Base-by-base conservation (phyloP, 2,329 filamentous ascomycete species). In the Alternaria panax region DNA sequence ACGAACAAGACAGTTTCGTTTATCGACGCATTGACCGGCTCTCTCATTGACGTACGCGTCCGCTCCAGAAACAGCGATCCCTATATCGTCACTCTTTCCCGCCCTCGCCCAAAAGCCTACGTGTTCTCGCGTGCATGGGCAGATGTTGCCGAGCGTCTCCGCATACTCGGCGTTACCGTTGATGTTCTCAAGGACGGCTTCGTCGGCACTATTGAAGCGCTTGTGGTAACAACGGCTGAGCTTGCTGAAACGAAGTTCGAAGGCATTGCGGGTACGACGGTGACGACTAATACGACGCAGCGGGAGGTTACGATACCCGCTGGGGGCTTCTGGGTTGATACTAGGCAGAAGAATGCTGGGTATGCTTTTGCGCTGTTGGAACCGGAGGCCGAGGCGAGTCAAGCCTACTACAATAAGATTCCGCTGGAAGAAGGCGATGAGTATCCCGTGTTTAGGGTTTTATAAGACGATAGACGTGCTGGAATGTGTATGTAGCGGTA, bases 81-180 rank as follows among this genome's bases (percentile, higher is more conserved):
- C 8, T 51, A 61, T 8, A 43, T 51, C 7, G 55, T 68, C 20
- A 66, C 64, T 14, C 55, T 71, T 4, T 65, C 60, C 1, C 67
- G 68, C 2, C 22, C 65, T 8, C 54, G 69, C 0, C 68, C 68
- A 1, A 60, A 63, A 42, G 67, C 68, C 8, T 69, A 72, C 34
- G 61, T 73, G 24, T 70, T 72, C 52, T 69, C 69, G 2, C 63
- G 62, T 41, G 65, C 69, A 7, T 71, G 64, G 63, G 38, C 50
- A 9, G 62, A 68, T 34, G 60, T 71, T 6, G 68, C 59, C 1
- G 62, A 58, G 16, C 59, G 64, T 28, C 60, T 73, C 8, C 59
- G 60, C 14, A 63, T 68, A 24, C 60, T 68, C 8, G 69, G 67
- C 8, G 62, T 73, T 11, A 62, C 65, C 24, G 64, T 72, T 7